phyloP scores from a whole-genome alignment of 2,329 filamentous ascomycete genomes.

The Byssoonygena ceratinophila region DNA sequence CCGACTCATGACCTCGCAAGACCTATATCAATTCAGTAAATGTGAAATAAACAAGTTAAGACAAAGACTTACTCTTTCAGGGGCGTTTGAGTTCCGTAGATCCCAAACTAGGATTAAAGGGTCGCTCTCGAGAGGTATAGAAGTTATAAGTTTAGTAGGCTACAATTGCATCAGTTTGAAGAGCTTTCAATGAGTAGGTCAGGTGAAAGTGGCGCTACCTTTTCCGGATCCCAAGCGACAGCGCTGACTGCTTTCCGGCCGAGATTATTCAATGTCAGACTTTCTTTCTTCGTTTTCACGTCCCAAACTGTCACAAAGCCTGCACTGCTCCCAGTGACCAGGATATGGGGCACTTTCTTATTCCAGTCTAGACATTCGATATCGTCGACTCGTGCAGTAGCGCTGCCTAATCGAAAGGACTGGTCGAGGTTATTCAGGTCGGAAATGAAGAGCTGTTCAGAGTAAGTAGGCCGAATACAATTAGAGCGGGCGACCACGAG shows the following conservation, averaged over 20 bases:
- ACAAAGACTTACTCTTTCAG: slow-evolving; percentile 51
- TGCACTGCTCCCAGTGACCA: slow-evolving; percentile 84
- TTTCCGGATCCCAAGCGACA: slow-evolving; percentile 94
- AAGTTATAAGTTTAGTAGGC: slow-evolving; percentile 84
- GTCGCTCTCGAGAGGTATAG: slow-evolving; percentile 76
- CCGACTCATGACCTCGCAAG: slow-evolving; percentile 84
- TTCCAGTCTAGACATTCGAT: slow-evolving; percentile 98
- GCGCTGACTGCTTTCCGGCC: slow-evolving; percentile 89
- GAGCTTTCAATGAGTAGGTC: not conserved
- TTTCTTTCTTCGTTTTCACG: slow-evolving; percentile 94
- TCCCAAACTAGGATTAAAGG: slow-evolving; percentile 91
- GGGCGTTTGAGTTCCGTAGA: slow-evolving; percentile 87
- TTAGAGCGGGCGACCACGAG: not conserved
- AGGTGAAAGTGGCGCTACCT: slow-evolving; percentile 36
- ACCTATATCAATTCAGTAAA: slow-evolving; percentile 41
- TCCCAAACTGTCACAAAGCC: slow-evolving; percentile 99
- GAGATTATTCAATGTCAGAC: slow-evolving; percentile 77
- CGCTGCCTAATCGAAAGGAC: slow-evolving; percentile 78
- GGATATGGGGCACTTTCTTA: slow-evolving; percentile 89
- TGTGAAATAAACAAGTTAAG: not conserved
- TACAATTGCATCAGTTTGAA: slow-evolving; percentile 22
- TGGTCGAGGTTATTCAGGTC: slow-evolving; percentile 83
- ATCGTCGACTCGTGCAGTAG: slow-evolving; percentile 81
- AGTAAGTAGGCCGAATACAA: slow-evolving; percentile 6
- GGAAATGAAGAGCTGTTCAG: slow-evolving; percentile 65